Base-by-base conservation (phyloP, 768 basidiomycete species). In the Calocybe cyanea region DNA sequence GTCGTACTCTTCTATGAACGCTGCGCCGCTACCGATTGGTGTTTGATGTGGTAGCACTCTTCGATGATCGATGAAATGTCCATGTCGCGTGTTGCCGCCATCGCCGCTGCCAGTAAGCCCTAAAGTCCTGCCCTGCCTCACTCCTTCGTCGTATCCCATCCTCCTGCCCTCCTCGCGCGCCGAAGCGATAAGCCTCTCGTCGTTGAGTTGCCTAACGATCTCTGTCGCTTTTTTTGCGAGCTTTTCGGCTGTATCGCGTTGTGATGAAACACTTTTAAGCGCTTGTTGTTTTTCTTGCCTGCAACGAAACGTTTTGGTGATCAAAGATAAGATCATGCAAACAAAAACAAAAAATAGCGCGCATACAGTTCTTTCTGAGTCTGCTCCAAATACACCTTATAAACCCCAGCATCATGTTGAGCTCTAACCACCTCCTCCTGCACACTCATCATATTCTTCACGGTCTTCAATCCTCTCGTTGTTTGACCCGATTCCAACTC, bases 141-240 rank as follows among this genome's bases (percentile, higher is more conserved):
- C 61, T 0, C 83, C 83, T 49, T 71, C 67, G 38, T 73, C 68
- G 48, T 60, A 71, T 1, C 72, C 72, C 46, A 64, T 51, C 41
- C 53, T 58, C 30, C 80, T 62, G 4, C 83, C 83, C 38, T 81
- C 73, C 52, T 83, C 80, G 33, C 70, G 68, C 2, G 84, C 84
- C 0, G 68, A 51, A 2, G 75, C 56, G 3, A 80, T 36, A 37
- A 75, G 53, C 30, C 68, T 74, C 60, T 83, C 75, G 44, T 81
- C 72, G 46, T 77, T 76, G 34, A 82, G 50, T 57, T 72, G 73
- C 20, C 83, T 66, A n/a, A 81, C 70, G 28, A 70, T 66, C n/a
- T 62, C 68, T 23, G 80, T 69, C 17, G 81, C 70, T 21, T 71
- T 60, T 17, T 53, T 46, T 7, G 69, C 66, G 10, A 61, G 60